Conservation (phyloP, 208 protist species). For the Histomonas meleagridis region DNA sequence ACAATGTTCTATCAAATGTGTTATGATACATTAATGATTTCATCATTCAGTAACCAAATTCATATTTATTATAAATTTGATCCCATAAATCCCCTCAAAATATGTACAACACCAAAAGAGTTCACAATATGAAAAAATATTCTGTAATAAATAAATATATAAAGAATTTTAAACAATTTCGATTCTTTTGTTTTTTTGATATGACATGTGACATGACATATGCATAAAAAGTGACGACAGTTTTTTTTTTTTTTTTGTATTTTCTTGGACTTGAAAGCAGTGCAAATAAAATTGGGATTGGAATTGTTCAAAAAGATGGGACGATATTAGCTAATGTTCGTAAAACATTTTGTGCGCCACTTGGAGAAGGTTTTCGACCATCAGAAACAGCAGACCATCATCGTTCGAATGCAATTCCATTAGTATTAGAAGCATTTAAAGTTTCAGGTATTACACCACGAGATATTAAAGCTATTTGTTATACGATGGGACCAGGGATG, state of each 20-base stretch:
- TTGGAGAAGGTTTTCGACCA: constrained; percentile 88
- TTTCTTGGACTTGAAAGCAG: constrained; percentile 90
- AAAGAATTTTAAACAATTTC: too few relatives aligned
- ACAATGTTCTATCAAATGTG: too few relatives aligned
- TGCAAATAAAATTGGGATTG: constrained; percentile 96
- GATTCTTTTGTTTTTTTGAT: too few relatives aligned
- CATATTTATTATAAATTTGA: too few relatives aligned
- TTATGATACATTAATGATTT: too few relatives aligned
- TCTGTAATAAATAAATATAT: too few relatives aligned
- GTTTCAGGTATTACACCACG: constrained; percentile 62
- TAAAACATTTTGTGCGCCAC: constrained; percentile 85
- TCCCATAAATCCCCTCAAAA: too few relatives aligned
- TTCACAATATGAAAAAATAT: too few relatives aligned
- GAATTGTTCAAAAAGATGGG: constrained; percentile 77
- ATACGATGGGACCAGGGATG: constrained; percentile 88
- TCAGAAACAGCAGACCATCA: constrained; percentile 92
- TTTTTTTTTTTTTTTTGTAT: constrained; percentile 45
- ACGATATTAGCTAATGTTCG: constrained; percentile 84
- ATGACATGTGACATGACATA: too few relatives aligned
- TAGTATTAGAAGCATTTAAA: constrained; percentile 68
- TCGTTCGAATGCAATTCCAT: constrained; percentile 55
- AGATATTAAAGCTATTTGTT: constrained; percentile 78
- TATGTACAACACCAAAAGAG: too few relatives aligned
- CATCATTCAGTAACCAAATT: too few relatives aligned
- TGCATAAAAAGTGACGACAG: too few relatives aligned